Percentiles rank a stretch among this genome's conserved stretches.
These are phyloP conservation scores for Alternaria alternata DNA, from an alignment of 2,329 filamentous ascomycete species.

Conservation along the genomic window DNA sequence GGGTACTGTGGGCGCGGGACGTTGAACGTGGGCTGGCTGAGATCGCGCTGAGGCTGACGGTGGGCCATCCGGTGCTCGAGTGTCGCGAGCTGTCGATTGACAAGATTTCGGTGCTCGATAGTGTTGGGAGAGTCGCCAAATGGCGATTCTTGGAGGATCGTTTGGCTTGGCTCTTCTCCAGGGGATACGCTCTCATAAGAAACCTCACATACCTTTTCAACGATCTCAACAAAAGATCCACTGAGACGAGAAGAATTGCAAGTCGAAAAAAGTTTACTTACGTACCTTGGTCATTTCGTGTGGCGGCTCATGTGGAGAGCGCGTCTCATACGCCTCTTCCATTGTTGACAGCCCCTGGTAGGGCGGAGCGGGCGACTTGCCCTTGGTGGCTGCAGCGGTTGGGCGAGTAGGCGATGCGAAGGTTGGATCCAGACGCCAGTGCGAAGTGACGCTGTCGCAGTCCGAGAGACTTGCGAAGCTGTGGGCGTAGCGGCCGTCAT, in stretches of 20 bases:
- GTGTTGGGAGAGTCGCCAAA: neutral
- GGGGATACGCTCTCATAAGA: neutral
- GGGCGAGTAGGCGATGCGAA: neutral
- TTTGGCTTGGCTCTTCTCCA: neutral
- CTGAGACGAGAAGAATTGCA: too few relatives aligned
- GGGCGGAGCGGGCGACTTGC: neutral
- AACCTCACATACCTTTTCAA: neutral
- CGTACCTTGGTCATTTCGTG: neutral
- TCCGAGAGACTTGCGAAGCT: slow-evolving; percentile 8
- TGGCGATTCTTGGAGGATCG: neutral
- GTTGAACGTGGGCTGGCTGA: neutral
- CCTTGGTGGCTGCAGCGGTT: neutral
- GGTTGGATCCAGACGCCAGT: slow-evolving; percentile 3
- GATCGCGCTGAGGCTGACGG: neutral
- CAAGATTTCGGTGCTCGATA: slow-evolving; percentile 5
- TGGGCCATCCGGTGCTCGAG: neutral
- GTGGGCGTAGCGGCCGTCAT: neutral
- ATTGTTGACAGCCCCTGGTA: neutral
- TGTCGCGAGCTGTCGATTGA: slow-evolving; percentile 3
- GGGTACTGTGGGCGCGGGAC: neutral
- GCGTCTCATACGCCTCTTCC: neutral
- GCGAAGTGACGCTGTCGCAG: slow-evolving; percentile 1
- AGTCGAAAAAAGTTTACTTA: neutral
- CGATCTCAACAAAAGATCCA: too few relatives aligned
- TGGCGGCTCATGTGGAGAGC: neutral